Base-by-base conservation (phyloP, 2,329 filamentous ascomycete genomes). In the Colletotrichum plurivorum region DNA sequence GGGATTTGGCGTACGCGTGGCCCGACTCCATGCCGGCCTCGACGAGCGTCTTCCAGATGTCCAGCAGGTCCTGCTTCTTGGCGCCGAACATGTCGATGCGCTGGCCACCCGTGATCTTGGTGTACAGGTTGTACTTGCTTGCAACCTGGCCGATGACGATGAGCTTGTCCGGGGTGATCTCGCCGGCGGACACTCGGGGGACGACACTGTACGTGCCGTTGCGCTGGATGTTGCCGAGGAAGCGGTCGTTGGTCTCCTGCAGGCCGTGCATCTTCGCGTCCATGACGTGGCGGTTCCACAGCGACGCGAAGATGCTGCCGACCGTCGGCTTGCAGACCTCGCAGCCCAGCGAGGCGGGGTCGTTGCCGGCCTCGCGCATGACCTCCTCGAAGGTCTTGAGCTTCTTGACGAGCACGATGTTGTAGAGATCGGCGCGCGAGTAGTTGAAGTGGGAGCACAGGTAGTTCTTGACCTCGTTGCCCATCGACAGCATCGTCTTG, bases 11-110 rank as follows among this genome's bases (percentile, higher is more conserved):
- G 77, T 97, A 97, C 0, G 94, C 94, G 77, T 97, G 94, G 0
- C 94, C 94, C 71, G 92, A 94, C 79, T 97, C 94, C 91, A 97
- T 92, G 20, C 94, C 94, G 1, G 92, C 94, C 64, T 93, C 90
- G 9, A 97, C 88, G 3, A 97, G 85, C 73, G 90, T 88, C 51
- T 88, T 88, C 94, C 94, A 97, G 74, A 97, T 97, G 15, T 87
- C 86, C 2, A 93, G 85, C 18, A 97, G 85, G 78, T 97, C 94
- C 73, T 96, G 92, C 81, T 97, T 97, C 80, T 90, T 91, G 0
- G 94, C 94, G 48, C 94, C 94, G 76, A 97, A 97, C 90, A 97
- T 89, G 79, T 97, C 94, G 76, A 97, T 97, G 64, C 94, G 89
- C 80, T 97, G 94, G 1, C 93, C 94, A 63, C 94, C 94, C 0